Evolutionary conservation across 176 grass and related monocot genomes (phyloP).

Genomic region (Musa troglodytarum): DNA sequence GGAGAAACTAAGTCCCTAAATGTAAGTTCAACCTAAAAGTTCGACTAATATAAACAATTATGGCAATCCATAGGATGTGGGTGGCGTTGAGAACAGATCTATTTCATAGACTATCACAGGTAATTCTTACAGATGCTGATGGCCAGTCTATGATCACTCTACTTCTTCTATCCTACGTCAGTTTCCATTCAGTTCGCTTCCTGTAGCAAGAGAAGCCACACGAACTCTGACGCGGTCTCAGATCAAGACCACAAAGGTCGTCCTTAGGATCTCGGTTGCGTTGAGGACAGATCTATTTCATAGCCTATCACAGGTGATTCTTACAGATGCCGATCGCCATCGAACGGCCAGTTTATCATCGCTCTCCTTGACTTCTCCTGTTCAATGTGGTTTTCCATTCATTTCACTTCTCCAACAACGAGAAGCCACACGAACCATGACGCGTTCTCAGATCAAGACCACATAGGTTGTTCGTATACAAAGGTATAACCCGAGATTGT

Average conservation of each 20-base stretch:
- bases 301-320: neutral
- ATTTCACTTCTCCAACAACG: neutral
- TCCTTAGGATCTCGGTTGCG: no score
- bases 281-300: no score
- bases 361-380: neutral
- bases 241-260: neutral
- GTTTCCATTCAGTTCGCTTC: neutral
- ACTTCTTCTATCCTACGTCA: neutral
- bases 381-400: neutral
- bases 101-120: neutral
- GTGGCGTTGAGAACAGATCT: no score
- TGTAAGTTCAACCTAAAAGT: no score
- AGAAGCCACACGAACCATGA: neutral
- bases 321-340: neutral
- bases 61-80: neutral
- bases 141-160: neutral
- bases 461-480: neutral
- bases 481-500: no score
- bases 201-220: neutral
- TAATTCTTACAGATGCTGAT: neutral
- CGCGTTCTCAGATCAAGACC: neutral
- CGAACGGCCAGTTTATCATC: neutral
- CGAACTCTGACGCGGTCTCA: neutral
- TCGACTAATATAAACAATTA: no score
- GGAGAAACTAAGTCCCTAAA: no score